phyloP scores from a whole-genome alignment of 177 flowering plant species.

The Vitis hybrid region DNA sequence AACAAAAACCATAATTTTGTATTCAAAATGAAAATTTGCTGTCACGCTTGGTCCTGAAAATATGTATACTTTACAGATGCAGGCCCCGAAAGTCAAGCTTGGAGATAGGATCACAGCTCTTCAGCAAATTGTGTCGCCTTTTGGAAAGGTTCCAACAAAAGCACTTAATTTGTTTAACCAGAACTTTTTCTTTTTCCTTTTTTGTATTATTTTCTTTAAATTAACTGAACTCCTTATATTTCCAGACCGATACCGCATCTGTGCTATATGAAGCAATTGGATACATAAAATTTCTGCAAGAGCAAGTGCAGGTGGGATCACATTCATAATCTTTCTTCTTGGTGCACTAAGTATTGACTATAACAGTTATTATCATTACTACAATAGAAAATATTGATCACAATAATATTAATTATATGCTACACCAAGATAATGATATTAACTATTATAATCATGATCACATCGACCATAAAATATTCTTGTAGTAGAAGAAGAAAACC shows the following conservation, averaged over 20 bases:
- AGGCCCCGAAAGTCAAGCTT: constrained; percentile 63
- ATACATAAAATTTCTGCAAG: constrained; percentile 64
- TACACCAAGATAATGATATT: too few species aligned
- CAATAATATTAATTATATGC: too few species aligned
- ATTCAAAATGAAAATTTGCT: not conserved
- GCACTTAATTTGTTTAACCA: not conserved
- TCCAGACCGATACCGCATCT: constrained; percentile 81
- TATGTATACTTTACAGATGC: constrained; percentile 23
- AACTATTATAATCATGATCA: too few species aligned
- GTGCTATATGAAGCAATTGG: constrained; percentile 68
- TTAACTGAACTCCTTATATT: not conserved
- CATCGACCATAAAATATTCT: too few species aligned
- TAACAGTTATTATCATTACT: not conserved
- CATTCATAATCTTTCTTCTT: not conserved
- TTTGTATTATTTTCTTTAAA: not conserved
- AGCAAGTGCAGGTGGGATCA: constrained; percentile 63
- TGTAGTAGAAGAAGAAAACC: too few species aligned
- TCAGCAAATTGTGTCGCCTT: constrained; percentile 86
- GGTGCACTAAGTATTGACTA: not conserved
- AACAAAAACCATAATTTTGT: not conserved
- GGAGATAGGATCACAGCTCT: constrained; percentile 67
- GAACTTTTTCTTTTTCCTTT: not conserved
- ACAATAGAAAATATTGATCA: too few species aligned
- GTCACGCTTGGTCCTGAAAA: not conserved
- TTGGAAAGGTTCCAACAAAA: constrained; percentile 59